These are phyloP conservation scores for Eustoma russellianum DNA, from an alignment of 257 asterid genomes.

Conservation along the genomic window DNA sequence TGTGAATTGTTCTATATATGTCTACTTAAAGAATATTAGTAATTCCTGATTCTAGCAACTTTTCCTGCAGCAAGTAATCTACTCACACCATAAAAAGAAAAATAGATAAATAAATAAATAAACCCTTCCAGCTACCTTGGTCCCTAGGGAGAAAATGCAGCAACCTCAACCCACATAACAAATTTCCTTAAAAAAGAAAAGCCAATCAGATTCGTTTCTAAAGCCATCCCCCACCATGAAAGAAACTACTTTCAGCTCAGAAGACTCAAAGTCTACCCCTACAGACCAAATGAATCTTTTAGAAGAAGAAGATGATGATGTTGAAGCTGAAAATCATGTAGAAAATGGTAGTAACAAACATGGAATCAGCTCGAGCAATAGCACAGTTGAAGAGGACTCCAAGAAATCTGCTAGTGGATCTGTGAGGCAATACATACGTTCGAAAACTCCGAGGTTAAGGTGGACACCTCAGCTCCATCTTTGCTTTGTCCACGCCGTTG, in stretches of 20 bases:
- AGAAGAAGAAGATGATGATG: constrained; percentile 1
- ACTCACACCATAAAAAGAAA: not conserved
- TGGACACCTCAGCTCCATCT: constrained; percentile 92
- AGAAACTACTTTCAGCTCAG: constrained; percentile 17
- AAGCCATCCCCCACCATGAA: constrained; percentile 11
- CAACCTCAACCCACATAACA: too few species aligned
- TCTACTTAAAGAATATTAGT: constrained; percentile 33
- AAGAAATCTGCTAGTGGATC: constrained; percentile 53
- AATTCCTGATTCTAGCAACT: constrained; percentile 84
- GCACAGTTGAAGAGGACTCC: constrained; percentile 80
- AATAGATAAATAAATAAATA: too few species aligned
- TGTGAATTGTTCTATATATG: constrained; percentile 41
- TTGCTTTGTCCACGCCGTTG: constrained; percentile 79
- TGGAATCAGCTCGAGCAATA: constrained; percentile 60
- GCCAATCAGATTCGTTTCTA: not conserved
- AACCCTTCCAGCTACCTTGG: too few species aligned
- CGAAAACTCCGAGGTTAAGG: constrained; percentile 76
- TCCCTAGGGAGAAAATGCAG: too few species aligned
- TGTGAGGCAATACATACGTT: constrained; percentile 70
- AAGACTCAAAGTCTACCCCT: constrained; percentile 31
- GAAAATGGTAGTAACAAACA: constrained; percentile 9
- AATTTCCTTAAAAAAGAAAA: not conserved
- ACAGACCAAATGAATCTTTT: constrained; percentile 9
- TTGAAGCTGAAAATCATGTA: constrained; percentile 16
- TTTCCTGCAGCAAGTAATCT: constrained; percentile 31